These are phyloP conservation scores for Pseudogymnoascus verrucosus DNA, from an alignment of 2,329 filamentous ascomycete species.

Conservation along the genomic window DNA sequence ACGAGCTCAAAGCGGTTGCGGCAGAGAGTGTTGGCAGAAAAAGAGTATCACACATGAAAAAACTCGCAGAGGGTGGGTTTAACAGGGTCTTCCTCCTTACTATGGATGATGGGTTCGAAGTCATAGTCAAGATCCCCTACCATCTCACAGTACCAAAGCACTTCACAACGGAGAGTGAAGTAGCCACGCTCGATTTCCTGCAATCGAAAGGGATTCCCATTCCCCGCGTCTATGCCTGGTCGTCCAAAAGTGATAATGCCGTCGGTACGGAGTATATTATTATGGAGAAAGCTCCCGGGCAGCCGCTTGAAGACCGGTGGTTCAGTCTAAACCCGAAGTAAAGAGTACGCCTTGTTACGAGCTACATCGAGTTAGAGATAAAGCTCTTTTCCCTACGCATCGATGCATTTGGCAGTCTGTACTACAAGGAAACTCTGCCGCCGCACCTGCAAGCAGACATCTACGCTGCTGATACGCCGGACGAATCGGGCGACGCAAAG, in stretches of 20 bases:
- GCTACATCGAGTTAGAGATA: constrained; percentile 7
- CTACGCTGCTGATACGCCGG: neutral
- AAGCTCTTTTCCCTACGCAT: constrained; percentile 12
- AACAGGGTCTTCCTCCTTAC: constrained; percentile 14
- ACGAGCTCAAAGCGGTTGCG: constrained; percentile 11
- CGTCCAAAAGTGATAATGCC: constrained; percentile 26
- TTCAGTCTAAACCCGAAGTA: constrained; percentile 10
- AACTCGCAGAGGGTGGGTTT: constrained; percentile 22
- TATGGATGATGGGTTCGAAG: constrained; percentile 12
- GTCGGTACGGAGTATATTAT: constrained; percentile 33
- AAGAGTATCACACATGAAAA: neutral
- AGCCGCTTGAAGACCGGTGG: constrained; percentile 24
- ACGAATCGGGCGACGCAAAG: neutral
- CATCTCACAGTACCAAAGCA: constrained; percentile 11
- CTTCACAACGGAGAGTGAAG: constrained; percentile 15
- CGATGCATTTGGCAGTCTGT: constrained; percentile 13
- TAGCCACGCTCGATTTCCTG: constrained; percentile 16
- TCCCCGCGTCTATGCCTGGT: constrained; percentile 36
- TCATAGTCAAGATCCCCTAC: constrained; percentile 13
- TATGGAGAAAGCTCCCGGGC: constrained; percentile 30
- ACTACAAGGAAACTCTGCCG: constrained; percentile 10
- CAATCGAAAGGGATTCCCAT: constrained; percentile 32
- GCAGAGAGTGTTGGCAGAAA: constrained; percentile 11
- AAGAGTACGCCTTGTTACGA: constrained; percentile 10
- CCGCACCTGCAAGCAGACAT: neutral